Evolutionary conservation across 768 basidiomycete species (phyloP), one percentile per base, ranked within the genome.

Genomic region (Chiua virens): DNA sequence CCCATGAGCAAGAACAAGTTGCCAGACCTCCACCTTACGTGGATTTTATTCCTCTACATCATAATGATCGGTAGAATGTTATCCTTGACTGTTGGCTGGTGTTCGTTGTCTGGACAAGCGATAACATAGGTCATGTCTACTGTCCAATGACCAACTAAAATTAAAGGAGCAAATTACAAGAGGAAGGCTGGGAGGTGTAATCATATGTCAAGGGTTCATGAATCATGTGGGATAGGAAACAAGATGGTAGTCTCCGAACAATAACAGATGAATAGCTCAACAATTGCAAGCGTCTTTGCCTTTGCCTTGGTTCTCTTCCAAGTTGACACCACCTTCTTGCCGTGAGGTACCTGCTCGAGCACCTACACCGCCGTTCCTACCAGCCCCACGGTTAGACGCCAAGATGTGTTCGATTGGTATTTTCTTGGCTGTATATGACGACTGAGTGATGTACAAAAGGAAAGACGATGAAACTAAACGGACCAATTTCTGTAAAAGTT

Each of bases 401-500:
- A 94, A 73, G 61, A 97, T 94, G 59, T 92, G 89, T 62, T 98
- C 96, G 67, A 98, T 90, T n/a, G 87, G 87, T 61, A 89, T 86
- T 63, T 87, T 87, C 79, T 87, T 89, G 68, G 87, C 87, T 88
- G 68, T 8, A 53, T 45, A 45, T 22, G 11, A 25, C n/a, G n/a
- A n/a, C n/a, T n/a, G 14, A 28, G 46, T 51, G 4, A 17, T 43
- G 32, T 5, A 25, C 22, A 27, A 42, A 23, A 7, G 18, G 5
- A 20, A 25, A 30, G 11, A 40, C 5, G 17, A 44, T 17, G 42
- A 18, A 49, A 50, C 37, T 4, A 20, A 14, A 70, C 82, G 49
- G 47, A 98, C 95, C 96, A 63, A 99, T 98, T 72, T 98, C 95
- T 11, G 95, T 98, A 70, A 99, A 99, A 27, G 98, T 84, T 64